phyloP scores from a whole-genome alignment of 2,329 filamentous ascomycete genomes.

The Claviceps arundinis region DNA sequence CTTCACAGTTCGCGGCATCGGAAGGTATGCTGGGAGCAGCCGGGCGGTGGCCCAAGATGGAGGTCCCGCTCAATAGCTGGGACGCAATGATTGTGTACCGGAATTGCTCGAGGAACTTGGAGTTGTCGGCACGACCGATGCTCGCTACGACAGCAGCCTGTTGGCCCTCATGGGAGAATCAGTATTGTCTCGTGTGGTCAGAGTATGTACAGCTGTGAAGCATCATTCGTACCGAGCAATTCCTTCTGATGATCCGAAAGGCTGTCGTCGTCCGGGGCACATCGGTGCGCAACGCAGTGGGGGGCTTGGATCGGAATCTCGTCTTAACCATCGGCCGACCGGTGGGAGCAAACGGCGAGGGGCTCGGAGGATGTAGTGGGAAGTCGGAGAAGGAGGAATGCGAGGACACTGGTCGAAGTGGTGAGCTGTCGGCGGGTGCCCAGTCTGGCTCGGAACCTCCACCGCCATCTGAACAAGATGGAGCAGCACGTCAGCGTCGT shows the following conservation, averaged over 20 bases:
- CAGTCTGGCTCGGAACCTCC: slow-evolving; percentile 31
- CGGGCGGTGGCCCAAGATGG: slow-evolving; percentile 28
- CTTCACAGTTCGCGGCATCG: slow-evolving; percentile 4
- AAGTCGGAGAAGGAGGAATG: slow-evolving; percentile 14
- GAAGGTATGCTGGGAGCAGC: slow-evolving; percentile 10
- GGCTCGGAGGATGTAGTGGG: slow-evolving; percentile 32
- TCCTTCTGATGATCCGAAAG: slow-evolving; percentile 32
- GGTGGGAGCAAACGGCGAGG: slow-evolving; percentile 40
- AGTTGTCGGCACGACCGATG: slow-evolving; percentile 65
- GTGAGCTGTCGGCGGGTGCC: slow-evolving; percentile 27
- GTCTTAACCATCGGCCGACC: slow-evolving; percentile 40
- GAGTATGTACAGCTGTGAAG: not conserved
- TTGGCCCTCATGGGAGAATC: not conserved
- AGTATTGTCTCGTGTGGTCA: not conserved
- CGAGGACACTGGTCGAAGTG: slow-evolving; percentile 18
- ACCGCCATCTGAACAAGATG: slow-evolving; percentile 29
- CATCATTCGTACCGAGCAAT: slow-evolving; percentile 33
- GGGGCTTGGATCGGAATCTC: slow-evolving; percentile 37
- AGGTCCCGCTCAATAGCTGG: slow-evolving; percentile 65
- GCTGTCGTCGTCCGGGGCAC: slow-evolving; percentile 19
- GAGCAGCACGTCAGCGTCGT: not conserved
- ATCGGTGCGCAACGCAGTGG: slow-evolving; percentile 29
- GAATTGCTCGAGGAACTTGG: slow-evolving; percentile 81
- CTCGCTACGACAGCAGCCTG: slow-evolving; percentile 58
- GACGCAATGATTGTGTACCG: slow-evolving; percentile 88